phyloP scores from a whole-genome alignment of 352 stramenopile species.

The Pythium phragmiticola region DNA sequence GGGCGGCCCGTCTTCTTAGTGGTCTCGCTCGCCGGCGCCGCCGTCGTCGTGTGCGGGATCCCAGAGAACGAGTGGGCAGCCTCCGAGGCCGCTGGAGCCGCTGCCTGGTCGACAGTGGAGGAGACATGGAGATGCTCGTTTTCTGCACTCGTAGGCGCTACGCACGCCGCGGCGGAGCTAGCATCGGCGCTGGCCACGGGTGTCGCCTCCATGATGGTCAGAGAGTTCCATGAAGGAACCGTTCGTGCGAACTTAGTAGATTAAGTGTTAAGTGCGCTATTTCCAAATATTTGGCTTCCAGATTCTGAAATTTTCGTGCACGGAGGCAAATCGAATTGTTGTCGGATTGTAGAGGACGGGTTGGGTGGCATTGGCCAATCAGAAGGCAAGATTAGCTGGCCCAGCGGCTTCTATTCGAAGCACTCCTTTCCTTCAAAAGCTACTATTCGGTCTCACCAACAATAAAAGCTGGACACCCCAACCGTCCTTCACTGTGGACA shows the following conservation, averaged over 20 bases:
- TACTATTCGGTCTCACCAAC: neutral
- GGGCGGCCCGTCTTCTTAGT: constrained; percentile 72
- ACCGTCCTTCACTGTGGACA: neutral
- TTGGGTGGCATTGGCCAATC: constrained; percentile 15
- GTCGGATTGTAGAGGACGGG: constrained; percentile 8
- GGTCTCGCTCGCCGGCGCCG: neutral
- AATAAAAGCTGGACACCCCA: neutral
- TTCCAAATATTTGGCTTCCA: neutral
- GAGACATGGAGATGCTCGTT: neutral
- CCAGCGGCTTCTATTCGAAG: constrained; percentile 18
- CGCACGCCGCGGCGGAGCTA: neutral
- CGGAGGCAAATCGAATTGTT: neutral
- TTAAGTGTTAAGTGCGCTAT: neutral
- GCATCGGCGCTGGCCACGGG: neutral
- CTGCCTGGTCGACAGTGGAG: neutral
- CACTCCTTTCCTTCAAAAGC: constrained; percentile 23
- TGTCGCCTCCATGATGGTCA: constrained; percentile 13
- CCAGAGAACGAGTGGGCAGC: neutral
- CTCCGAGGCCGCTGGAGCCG: neutral
- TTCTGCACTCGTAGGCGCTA: neutral
- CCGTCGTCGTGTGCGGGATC: constrained; percentile 11
- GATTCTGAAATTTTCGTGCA: neutral
- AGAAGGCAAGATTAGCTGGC: constrained; percentile 15
- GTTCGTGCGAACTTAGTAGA: neutral
- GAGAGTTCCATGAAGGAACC: neutral